These are phyloP conservation scores for Apiospora saccharicola DNA, from an alignment of 2,329 filamentous ascomycete genomes.

Conservation along the genomic window DNA sequence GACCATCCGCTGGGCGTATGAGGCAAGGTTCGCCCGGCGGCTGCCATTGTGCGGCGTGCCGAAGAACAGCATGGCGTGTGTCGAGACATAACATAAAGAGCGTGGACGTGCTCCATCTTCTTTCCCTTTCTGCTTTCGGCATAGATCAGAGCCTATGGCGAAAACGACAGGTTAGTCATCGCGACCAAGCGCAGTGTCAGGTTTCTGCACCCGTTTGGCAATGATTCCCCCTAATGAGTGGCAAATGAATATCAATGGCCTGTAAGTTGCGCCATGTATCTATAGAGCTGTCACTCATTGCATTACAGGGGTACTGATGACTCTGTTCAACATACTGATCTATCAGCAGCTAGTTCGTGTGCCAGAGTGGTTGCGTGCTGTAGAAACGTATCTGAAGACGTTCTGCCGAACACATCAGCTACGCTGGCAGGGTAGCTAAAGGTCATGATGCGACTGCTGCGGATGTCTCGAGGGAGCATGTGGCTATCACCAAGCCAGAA, in stretches of 20 bases:
- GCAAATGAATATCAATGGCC: background rate
- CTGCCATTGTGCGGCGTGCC: constrained; percentile 29
- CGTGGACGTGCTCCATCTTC: constrained; percentile 28
- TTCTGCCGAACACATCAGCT: constrained; percentile 23
- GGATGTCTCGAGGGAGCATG: constrained; percentile 29
- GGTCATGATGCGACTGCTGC: constrained; percentile 27
- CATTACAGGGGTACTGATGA: no score
- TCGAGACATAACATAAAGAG: constrained; percentile 28
- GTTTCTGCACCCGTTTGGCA: background rate
- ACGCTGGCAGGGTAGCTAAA: constrained; percentile 28
- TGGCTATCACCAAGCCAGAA: constrained; percentile 28
- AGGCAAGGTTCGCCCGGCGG: constrained; percentile 23
- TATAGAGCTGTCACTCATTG: background rate
- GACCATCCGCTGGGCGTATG: constrained; percentile 27
- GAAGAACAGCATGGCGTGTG: constrained; percentile 29
- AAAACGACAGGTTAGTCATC: no score
- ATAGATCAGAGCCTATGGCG: constrained; percentile 25
- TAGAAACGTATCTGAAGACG: constrained; percentile 25
- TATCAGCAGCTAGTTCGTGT: constrained; percentile 27
- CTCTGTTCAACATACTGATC: constrained; percentile 22
- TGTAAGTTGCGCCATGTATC: background rate
- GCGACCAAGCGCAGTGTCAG: background rate
- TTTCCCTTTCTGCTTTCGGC: constrained; percentile 25
- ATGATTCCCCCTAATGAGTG: background rate
- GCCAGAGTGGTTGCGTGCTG: constrained; percentile 28